phyloP scores from a whole-genome alignment of 1,139 yeast species.

The Geotrichum fermentans region DNA sequence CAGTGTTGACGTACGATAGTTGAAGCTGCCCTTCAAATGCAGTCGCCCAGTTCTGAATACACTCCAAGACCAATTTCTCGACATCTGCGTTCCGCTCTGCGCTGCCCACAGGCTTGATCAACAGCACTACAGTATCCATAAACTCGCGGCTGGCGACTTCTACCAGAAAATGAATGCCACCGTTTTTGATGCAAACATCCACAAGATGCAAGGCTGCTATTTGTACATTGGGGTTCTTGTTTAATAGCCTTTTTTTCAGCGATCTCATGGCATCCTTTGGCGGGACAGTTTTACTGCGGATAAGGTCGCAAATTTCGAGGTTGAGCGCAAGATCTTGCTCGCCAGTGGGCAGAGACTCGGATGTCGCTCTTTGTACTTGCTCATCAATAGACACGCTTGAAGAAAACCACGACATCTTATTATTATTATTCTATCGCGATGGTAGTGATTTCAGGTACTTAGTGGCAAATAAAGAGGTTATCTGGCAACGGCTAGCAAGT shows the following conservation, averaged over 20 bases:
- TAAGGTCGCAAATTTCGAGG: slow-evolving; percentile 81
- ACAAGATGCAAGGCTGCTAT: slow-evolving; percentile 67
- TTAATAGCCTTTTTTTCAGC: slow-evolving; percentile 65
- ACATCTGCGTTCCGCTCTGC: slow-evolving; percentile 50
- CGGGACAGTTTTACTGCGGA: slow-evolving; percentile 76
- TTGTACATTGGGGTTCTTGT: slow-evolving; percentile 69
- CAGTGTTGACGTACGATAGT: slow-evolving; percentile 58
- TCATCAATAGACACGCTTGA: slow-evolving; percentile 52
- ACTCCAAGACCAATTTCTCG: slow-evolving; percentile 53
- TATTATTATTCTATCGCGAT: too few species aligned
- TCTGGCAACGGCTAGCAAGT: too few species aligned
- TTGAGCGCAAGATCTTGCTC: slow-evolving; percentile 78
- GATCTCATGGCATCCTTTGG: slow-evolving; percentile 82
- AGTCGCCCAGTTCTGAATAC: slow-evolving; percentile 72
- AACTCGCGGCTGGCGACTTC: slow-evolving; percentile 85
- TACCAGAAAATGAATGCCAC: slow-evolving; percentile 77
- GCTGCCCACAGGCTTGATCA: slow-evolving; percentile 32
- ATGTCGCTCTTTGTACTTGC: slow-evolving; percentile 72
- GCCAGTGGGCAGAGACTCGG: slow-evolving; percentile 87
- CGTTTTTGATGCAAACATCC: slow-evolving; percentile 87
- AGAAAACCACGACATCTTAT: slow-evolving; percentile 60
- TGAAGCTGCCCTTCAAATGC: slow-evolving; percentile 69
- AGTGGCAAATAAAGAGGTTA: too few species aligned
- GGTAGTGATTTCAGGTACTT: too few species aligned
- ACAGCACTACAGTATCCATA: slow-evolving; percentile 52